Conservation (phyloP, 148 eudicot species). For the Camellia sinensis region DNA sequence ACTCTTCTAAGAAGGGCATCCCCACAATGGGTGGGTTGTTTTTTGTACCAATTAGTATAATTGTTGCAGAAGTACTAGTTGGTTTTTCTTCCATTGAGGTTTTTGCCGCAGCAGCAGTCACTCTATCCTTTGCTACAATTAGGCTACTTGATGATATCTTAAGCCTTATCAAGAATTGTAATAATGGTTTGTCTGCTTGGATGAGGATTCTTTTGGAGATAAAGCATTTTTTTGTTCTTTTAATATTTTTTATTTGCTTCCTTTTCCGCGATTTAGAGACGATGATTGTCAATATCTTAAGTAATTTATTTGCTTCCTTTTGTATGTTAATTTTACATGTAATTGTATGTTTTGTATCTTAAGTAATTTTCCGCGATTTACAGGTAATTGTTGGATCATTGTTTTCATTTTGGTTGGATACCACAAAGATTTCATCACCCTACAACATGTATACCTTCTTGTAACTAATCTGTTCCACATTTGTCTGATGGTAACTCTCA, state of each 20-base stretch:
- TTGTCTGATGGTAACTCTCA: constrained; percentile 54
- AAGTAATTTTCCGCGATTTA: no score
- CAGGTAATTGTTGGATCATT: constrained; percentile 72
- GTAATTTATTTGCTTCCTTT: no score
- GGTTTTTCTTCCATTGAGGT: constrained; percentile 67
- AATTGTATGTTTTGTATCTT: no score
- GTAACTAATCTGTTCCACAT: constrained; percentile 52
- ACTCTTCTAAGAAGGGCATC: constrained; percentile 57
- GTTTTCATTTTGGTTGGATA: constrained; percentile 72
- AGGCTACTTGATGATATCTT: constrained; percentile 77
- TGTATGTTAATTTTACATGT: no score
- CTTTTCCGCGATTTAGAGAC: not conserved
- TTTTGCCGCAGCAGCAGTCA: constrained; percentile 54
- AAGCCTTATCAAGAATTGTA: constrained; percentile 44
- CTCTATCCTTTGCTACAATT: constrained; percentile 70
- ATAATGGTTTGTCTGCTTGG: constrained; percentile 46
- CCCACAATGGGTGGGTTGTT: constrained; percentile 86
- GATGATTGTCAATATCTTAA: constrained; percentile 11
- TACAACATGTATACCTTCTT: constrained; percentile 92
- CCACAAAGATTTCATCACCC: constrained; percentile 68
- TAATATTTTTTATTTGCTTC: not conserved
- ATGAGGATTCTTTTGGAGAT: constrained; percentile 71
- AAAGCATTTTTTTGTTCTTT: constrained; percentile 17
- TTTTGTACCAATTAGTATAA: constrained; percentile 74
- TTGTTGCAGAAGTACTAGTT: constrained; percentile 63